Evolutionary conservation across 2,329 filamentous ascomycete genomes (phyloP).

Genomic region (Talaromyces marneffei): DNA sequence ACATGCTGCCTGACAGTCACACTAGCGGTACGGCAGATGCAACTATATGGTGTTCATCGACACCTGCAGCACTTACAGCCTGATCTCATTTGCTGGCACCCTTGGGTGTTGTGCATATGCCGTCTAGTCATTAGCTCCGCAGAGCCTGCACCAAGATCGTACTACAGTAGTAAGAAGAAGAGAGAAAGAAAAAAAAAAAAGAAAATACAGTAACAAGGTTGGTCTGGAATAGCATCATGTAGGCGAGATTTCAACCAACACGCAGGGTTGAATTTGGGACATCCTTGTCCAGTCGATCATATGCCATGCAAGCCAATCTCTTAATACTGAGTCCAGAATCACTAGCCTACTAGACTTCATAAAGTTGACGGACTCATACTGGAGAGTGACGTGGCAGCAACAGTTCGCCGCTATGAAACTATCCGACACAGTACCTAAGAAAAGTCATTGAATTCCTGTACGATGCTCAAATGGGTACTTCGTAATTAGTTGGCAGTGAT

Average conservation of each 20-base stretch:
- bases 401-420: neutral
- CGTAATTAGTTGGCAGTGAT: neutral
- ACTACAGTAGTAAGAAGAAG: too few species aligned
- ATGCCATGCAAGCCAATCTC: neutral
- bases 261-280: neutral
- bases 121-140: neutral
- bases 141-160: neutral
- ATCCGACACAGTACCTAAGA: neutral
- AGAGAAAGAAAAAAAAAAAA: too few species aligned
- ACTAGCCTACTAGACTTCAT: neutral
- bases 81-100: constrained; percentile 1
- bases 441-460: neutral
- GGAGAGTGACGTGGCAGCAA: neutral
- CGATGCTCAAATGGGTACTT: neutral
- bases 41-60: constrained; percentile 2
- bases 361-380: neutral
- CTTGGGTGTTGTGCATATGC: constrained; percentile 7
- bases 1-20: neutral
- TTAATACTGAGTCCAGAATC: neutral
- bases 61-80: neutral
- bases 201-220: neutral
- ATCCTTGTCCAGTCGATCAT: neutral
- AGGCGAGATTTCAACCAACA: neutral
- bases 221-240: neutral
- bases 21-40: neutral